These are phyloP conservation scores for Fistulinella cinereoalba DNA, from an alignment of 1,284 basidiomycete species.

Conservation along the genomic window DNA sequence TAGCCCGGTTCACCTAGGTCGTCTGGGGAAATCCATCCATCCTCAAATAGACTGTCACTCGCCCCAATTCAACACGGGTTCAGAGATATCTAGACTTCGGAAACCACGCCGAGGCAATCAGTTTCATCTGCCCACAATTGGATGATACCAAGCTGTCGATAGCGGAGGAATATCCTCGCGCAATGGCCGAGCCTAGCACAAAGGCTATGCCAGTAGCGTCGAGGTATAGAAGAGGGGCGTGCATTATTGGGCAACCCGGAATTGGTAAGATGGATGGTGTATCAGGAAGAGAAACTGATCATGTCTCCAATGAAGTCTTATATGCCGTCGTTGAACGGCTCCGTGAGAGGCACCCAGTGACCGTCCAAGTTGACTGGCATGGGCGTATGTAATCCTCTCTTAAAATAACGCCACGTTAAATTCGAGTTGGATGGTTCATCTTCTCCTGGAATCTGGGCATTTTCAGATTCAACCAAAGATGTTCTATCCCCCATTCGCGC, in stretches of 20 bases:
- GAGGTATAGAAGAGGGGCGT: not conserved
- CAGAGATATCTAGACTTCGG: too few relatives aligned
- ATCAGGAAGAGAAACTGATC: not conserved
- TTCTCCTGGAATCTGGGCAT: not conserved
- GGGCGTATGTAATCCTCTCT: not conserved
- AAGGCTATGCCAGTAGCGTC: too few relatives aligned
- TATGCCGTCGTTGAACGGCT: not conserved
- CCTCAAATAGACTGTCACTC: too few relatives aligned
- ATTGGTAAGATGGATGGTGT: not conserved
- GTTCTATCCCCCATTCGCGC: not conserved
- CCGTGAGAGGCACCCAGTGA: not conserved
- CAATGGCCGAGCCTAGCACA: not conserved
- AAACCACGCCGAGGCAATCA: too few relatives aligned
- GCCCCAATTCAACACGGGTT: too few relatives aligned
- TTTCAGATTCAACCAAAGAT: not conserved
- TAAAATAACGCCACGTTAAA: not conserved
- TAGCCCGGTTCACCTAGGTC: too few relatives aligned
- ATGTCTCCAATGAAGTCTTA: not conserved
- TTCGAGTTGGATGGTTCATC: accelerated
- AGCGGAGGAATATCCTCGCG: constrained; percentile 3
- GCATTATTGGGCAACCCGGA: constrained; percentile 1
- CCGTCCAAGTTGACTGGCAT: not conserved
- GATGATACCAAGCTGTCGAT: too few relatives aligned
- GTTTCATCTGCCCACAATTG: too few relatives aligned
- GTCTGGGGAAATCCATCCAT: too few relatives aligned